These are phyloP conservation scores for Ampelomyces quisqualis DNA, from an alignment of 2,329 filamentous ascomycete genomes.

Conservation along the genomic window DNA sequence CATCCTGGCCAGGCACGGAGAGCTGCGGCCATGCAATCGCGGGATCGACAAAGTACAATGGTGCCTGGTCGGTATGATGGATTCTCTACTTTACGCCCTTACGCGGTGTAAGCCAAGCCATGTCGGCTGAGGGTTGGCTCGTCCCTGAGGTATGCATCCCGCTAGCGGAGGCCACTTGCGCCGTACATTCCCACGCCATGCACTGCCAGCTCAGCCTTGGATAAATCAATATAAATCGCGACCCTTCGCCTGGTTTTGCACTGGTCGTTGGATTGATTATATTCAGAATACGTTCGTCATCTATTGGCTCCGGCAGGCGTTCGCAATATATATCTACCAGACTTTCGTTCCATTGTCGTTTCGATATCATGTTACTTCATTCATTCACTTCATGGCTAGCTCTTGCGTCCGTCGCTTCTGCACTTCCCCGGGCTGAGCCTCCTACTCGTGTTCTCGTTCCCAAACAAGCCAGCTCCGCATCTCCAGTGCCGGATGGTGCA, in stretches of 20 bases:
- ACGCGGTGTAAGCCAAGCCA: background rate
- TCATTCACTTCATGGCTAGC: slow-evolving; percentile 28
- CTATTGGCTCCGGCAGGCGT: slow-evolving; percentile 13
- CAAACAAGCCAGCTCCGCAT: too few relatives aligned
- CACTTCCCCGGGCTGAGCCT: slow-evolving; percentile 25
- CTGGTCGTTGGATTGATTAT: slow-evolving; percentile 9
- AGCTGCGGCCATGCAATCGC: background rate
- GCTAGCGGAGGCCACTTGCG: slow-evolving; percentile 1
- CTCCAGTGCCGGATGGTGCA: too few relatives aligned
- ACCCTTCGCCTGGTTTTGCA: slow-evolving; percentile 6
- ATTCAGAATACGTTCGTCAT: slow-evolving; percentile 6
- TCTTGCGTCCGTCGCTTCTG: slow-evolving; percentile 28
- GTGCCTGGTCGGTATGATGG: background rate
- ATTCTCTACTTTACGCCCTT: background rate
- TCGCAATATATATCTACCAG: slow-evolving; percentile 11
- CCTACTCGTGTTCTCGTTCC: slow-evolving; percentile 22
- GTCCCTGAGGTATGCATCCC: background rate
- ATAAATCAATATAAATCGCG: slow-evolving; percentile 21
- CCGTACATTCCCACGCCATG: slow-evolving; percentile 2
- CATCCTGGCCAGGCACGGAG: background rate
- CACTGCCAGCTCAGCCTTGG: slow-evolving; percentile 2
- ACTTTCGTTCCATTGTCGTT: slow-evolving; percentile 4
- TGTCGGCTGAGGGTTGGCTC: background rate
- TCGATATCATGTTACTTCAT: slow-evolving; percentile 27
- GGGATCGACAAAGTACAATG: background rate